Conservation (phyloP, 495 filamentous ascomycete genomes). For the Entonaema liquescens region DNA sequence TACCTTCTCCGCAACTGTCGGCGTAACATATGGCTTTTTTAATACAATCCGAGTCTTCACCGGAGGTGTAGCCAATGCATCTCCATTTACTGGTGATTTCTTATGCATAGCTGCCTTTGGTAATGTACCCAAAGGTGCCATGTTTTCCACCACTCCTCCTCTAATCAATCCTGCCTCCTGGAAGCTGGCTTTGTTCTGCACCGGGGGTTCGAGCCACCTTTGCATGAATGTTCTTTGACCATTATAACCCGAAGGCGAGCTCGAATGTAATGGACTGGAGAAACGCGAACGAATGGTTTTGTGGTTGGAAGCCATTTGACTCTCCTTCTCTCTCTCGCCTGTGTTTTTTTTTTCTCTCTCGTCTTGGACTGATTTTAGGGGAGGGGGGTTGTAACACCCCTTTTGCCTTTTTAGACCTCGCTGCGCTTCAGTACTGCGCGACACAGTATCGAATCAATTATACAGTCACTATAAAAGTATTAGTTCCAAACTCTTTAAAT, state of each 20-base stretch:
- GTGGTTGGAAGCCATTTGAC: constrained; percentile 46
- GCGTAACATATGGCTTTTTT: constrained; percentile 43
- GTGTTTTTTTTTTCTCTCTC: constrained; percentile 7
- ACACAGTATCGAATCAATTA: constrained; percentile 33
- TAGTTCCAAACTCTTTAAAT: constrained; percentile 15
- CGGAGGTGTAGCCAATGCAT: constrained; percentile 31
- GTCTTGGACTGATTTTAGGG: constrained; percentile 9
- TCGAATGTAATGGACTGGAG: constrained; percentile 61
- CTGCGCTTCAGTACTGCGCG: constrained; percentile 29
- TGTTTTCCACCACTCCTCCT: constrained; percentile 71
- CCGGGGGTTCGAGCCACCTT: constrained; percentile 75
- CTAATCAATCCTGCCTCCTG: constrained; percentile 70
- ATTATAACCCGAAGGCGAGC: constrained; percentile 45
- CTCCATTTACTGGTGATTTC: constrained; percentile 44
- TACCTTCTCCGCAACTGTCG: constrained; percentile 27
- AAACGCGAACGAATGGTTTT: constrained; percentile 60
- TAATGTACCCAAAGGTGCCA: constrained; percentile 72
- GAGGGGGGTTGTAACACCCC: constrained; percentile 31
- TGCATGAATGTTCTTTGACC: constrained; percentile 55
- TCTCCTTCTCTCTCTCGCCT: constrained; percentile 16
- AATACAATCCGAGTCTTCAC: constrained; percentile 52
- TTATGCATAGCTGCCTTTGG: constrained; percentile 62
- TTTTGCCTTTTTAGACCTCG: constrained; percentile 27
- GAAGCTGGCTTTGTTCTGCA: constrained; percentile 74
- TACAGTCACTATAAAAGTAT: constrained; percentile 11